Base-by-base conservation (phyloP, 2,329 filamentous ascomycete species). In the Daldinia sp. region DNA sequence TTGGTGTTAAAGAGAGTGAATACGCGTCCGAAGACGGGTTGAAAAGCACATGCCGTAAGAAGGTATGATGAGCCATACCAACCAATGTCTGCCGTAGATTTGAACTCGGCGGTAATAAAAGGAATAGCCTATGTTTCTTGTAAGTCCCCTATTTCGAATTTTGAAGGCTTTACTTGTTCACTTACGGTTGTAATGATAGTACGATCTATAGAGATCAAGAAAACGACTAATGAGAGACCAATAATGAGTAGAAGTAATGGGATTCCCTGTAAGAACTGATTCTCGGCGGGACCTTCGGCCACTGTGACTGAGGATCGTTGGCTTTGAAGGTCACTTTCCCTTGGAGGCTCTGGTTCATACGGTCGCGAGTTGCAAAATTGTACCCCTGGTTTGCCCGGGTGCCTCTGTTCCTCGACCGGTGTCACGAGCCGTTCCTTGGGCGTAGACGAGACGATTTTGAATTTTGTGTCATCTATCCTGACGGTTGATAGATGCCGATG, bases 1-100 rank as follows among this genome's bases (percentile, higher is more conserved):
- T 80, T 81, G 65, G 73, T 56, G 39, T 76, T 76, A 71, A 79
- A 81, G 44, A 79, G 70, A 67, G 75, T 78, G 60, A 77, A 80
- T 13, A 80, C 74, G 10, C 76, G 75, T 9, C 79, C 79, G 61
- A 78, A 80, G 33, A 79, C 69, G 12, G 75, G 77, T 56, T 79
- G 75, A 41, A 79, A 79, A 12, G 78, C 77, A 54, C 78, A 79
- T n/a, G 74, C 74, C 53, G 78, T 79, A 18, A 79, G 72, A 15
- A 79, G 71, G 51, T 79, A 79, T 7, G 77, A 74, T n/a, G 78
- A 73, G 20, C 75, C 75, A 61, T 78, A 77, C 75, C 75, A 76
- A 20, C 75, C 75, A 6, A 76, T 72, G 59, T 79, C 76, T 5
- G 74, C 71, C 10, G 75, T 77, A 3, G 77, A 79, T 23, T 74